Evolutionary conservation across 2,329 filamentous ascomycete species (phyloP).

Genomic region (Sporothrix pallida): DNA sequence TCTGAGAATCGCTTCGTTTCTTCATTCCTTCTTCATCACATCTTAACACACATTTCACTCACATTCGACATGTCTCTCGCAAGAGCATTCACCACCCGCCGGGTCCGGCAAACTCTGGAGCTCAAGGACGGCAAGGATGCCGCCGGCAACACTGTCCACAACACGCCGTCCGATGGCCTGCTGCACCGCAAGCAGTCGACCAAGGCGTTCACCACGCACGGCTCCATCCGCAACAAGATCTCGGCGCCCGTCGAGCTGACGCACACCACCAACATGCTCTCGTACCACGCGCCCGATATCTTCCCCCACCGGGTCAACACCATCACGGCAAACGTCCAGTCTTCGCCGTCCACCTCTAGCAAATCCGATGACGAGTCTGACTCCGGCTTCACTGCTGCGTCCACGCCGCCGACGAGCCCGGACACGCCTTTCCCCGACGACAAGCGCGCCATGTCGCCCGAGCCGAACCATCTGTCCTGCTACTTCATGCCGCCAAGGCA

Average conservation of each 20-base stretch:
- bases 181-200: conserved; percentile 59
- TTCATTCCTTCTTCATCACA: conserved; percentile 18
- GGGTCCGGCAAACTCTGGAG: conserved; percentile 62
- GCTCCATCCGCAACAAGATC: conserved; percentile 72
- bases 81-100: conserved; percentile 74
- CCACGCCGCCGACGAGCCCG: conserved; percentile 68
- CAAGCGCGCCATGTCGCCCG: conserved; percentile 58
- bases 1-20: conserved; percentile 22
- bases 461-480: conserved; percentile 70
- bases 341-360: conserved; percentile 54
- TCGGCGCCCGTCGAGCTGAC: conserved; percentile 85
- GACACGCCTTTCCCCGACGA: conserved; percentile 62
- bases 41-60: neutral
- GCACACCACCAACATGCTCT: conserved; percentile 94
- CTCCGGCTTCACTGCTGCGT: conserved; percentile 61
- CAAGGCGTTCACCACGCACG: conserved; percentile 50
- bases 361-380: conserved; percentile 77
- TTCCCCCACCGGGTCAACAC: conserved; percentile 51
- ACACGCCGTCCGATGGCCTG: conserved; percentile 42
- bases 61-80: conserved; percentile 54
- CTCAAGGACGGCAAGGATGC: conserved; percentile 48
- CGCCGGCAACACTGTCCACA: neutral
- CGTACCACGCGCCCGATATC: conserved; percentile 91
- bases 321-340: conserved; percentile 34
- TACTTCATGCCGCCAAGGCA: conserved; percentile 65